phyloP scores from a whole-genome alignment of 805 yeast genomes.

The Cyberlindnera mrakii region DNA sequence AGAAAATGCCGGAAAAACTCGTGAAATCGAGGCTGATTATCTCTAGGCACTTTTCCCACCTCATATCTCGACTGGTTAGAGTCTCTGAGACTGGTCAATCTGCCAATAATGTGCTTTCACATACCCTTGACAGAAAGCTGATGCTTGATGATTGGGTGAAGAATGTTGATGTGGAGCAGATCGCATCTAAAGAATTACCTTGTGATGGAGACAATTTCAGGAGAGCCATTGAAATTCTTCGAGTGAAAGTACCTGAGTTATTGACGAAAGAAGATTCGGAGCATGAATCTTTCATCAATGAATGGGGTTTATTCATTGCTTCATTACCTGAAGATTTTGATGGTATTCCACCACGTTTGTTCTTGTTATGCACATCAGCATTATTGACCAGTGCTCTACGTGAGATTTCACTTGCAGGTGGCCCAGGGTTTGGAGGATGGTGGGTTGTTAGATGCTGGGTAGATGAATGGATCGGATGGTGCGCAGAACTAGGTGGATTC shows the following conservation, averaged over 20 bases:
- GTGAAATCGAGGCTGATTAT: constrained; percentile 45
- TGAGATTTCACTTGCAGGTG: constrained; percentile 54
- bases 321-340: constrained; percentile 42
- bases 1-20: constrained; percentile 45
- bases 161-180: constrained; percentile 39
- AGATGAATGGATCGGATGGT: constrained; percentile 65
- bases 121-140: constrained; percentile 34
- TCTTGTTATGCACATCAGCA: constrained; percentile 46
- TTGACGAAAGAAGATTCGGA: constrained; percentile 17
- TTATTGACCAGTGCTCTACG: constrained; percentile 53
- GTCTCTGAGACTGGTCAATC: constrained; percentile 47
- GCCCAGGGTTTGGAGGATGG: constrained; percentile 64
- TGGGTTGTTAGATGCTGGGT: constrained; percentile 73
- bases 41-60: constrained; percentile 46
- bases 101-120: constrained; percentile 41
- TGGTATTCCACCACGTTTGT: constrained; percentile 47
- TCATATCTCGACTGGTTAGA: constrained; percentile 50
- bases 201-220: constrained; percentile 34
- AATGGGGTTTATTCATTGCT: constrained; percentile 31
- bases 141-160: constrained; percentile 57
- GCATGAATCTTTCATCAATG: constrained; percentile 14
- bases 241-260: constrained; percentile 29
- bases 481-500: constrained; percentile 57
- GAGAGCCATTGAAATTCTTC: constrained; percentile 29
- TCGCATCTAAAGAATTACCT: constrained; percentile 45